phyloP scores from a whole-genome alignment of 1,284 basidiomycete species.

The Pisolithus thermaeus region DNA sequence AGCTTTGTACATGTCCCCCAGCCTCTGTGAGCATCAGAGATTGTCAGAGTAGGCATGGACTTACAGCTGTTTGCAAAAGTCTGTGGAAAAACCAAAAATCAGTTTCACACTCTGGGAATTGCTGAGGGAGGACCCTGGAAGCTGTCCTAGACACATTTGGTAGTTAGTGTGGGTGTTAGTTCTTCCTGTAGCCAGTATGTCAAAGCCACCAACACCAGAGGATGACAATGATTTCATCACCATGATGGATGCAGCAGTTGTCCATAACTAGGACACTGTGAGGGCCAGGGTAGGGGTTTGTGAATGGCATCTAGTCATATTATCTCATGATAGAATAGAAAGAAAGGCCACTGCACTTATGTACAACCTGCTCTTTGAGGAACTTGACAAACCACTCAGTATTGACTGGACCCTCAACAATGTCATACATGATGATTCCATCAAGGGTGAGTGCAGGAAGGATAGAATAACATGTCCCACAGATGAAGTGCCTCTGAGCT shows the following conservation, averaged over 20 bases:
- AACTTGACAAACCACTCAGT: background rate
- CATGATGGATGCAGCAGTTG: slow-evolving; percentile 22
- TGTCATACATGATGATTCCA: slow-evolving; percentile 26
- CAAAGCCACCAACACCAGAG: no score
- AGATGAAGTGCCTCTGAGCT: background rate
- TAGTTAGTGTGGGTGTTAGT: no score
- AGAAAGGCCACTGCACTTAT: background rate
- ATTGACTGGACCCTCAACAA: slow-evolving; percentile 14
- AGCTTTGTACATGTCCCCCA: no score
- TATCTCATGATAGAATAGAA: background rate
- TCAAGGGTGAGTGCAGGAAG: slow-evolving; percentile 21
- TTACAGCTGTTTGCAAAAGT: no score
- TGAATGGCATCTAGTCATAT: slow-evolving; percentile 16
- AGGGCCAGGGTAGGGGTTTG: slow-evolving; percentile 16
- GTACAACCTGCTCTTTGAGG: slow-evolving; percentile 2
- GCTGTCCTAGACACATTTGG: no score
- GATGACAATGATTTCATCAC: background rate
- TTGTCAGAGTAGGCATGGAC: no score
- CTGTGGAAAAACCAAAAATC: no score
- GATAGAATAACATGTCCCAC: slow-evolving; percentile 13
- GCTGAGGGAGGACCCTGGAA: no score
- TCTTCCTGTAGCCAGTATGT: no score
- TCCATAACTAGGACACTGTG: slow-evolving; percentile 22
- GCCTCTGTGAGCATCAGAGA: no score
- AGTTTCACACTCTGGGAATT: no score